These are phyloP conservation scores for Saturnispora halmiae DNA, from an alignment of 805 yeast species.

Conservation along the genomic window DNA sequence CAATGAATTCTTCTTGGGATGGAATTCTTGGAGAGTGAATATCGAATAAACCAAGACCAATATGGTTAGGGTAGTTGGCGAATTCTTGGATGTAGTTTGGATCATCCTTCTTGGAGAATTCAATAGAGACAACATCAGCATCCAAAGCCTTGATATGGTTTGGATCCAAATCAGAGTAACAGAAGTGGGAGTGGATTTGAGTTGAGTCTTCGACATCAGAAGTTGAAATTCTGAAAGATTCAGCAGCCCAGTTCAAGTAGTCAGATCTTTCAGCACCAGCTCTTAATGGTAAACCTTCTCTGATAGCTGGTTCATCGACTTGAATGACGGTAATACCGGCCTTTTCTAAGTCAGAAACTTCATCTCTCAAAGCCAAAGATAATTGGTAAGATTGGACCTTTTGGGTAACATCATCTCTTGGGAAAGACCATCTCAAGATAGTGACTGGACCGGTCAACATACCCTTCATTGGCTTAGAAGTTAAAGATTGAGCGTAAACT, in stretches of 20 bases:
- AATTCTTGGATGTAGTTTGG: constrained; percentile 97
- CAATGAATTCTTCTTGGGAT: constrained; percentile 90
- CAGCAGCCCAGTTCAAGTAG: constrained; percentile 98
- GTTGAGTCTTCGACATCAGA: constrained; percentile 93
- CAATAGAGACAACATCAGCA: constrained; percentile 98
- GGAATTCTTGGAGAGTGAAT: constrained; percentile 99
- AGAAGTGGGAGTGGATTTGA: constrained; percentile 99
- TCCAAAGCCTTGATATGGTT: constrained; percentile 98
- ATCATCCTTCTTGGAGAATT: constrained; percentile 99
- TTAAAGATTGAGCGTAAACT: constrained; percentile 95
- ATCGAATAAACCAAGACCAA: constrained; percentile 98
- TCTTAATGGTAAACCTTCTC: constrained; percentile 99
- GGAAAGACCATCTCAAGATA: constrained; percentile 99
- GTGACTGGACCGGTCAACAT: constrained; percentile 99
- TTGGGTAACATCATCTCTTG: constrained; percentile 95
- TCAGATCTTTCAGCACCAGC: constrained; percentile 94
- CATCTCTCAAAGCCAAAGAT: constrained; percentile 96
- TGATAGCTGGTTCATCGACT: constrained; percentile 99
- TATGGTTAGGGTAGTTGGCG: constrained; percentile 98
- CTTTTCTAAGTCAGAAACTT: constrained; percentile 94
- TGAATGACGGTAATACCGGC: constrained; percentile 98
- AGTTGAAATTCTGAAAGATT: constrained; percentile 98
- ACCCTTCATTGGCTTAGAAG: constrained; percentile 97
- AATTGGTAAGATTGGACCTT: constrained; percentile 93
- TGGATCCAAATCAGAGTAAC: constrained; percentile 99